Conservation (phyloP, 2,329 filamentous ascomycete genomes). For the Paecilomyces dactylethromorphus region DNA sequence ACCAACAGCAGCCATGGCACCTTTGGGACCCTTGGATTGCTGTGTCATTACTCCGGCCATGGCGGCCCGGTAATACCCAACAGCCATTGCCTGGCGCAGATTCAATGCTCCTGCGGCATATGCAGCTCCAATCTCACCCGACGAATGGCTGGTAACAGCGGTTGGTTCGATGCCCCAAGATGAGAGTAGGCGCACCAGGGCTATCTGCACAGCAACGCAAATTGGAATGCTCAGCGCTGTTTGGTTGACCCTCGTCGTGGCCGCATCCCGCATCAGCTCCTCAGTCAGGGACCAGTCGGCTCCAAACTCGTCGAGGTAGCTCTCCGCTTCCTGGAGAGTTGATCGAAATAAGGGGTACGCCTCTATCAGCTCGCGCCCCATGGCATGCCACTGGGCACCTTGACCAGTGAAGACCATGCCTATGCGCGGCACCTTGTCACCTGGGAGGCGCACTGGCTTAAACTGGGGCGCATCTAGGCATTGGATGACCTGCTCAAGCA, state of each 20-base stretch:
- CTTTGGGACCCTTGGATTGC: slow-evolving; percentile 5
- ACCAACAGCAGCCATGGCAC: slow-evolving; percentile 13
- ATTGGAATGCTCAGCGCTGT: slow-evolving; percentile 9
- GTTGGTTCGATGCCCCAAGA: slow-evolving; percentile 10
- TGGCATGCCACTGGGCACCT: slow-evolving; percentile 7
- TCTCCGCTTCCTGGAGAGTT: neutral
- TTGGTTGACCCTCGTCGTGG: neutral
- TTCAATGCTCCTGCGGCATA: slow-evolving; percentile 11
- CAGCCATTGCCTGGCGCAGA: slow-evolving; percentile 3
- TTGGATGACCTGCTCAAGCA: neutral
- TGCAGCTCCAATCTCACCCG: slow-evolving; percentile 21
- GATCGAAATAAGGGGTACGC: neutral
- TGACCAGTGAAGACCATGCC: slow-evolving; percentile 9
- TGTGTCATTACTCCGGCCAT: neutral
- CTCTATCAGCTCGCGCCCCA: slow-evolving; percentile 12
- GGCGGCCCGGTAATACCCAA: slow-evolving; percentile 9
- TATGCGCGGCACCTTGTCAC: neutral
- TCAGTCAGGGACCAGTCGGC: neutral
- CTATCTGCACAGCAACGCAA: slow-evolving; percentile 15
- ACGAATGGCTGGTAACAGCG: slow-evolving; percentile 14
- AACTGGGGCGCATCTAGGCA: neutral
- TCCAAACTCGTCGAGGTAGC: neutral
- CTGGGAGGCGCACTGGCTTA: neutral
- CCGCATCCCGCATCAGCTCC: neutral
- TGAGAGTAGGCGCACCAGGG: slow-evolving; percentile 11